These are phyloP conservation scores for Tirmania nivea DNA, from an alignment of 495 filamentous ascomycete species.

Conservation along the genomic window DNA sequence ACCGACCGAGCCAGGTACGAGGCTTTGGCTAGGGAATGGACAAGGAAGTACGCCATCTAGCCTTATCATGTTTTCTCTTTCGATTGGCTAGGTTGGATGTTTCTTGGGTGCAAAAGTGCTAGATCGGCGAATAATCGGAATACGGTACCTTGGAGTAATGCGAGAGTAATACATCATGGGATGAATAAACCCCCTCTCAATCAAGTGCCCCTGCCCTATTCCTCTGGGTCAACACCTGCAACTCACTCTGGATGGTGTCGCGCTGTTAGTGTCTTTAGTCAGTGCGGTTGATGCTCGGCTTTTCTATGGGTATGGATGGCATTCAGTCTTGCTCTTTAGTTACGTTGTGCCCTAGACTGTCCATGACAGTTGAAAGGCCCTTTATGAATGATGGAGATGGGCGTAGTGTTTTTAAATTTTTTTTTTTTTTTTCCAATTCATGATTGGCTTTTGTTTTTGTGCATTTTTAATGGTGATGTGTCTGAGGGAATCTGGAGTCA, in stretches of 20 bases:
- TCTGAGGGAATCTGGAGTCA: neutral
- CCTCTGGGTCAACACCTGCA: neutral
- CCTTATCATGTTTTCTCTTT: neutral
- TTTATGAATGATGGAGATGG: neutral
- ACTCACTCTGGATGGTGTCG: neutral
- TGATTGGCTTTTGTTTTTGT: neutral
- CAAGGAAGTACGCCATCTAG: constrained; percentile 90
- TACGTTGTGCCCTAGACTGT: too few relatives aligned
- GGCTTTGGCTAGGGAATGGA: constrained; percentile 94
- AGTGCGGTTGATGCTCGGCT: neutral
- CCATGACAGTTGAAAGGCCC: too few relatives aligned
- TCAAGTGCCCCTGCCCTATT: neutral
- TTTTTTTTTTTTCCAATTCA: neutral
- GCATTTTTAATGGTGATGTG: neutral
- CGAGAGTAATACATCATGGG: neutral
- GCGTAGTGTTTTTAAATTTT: neutral
- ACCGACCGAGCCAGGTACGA: constrained; percentile 89
- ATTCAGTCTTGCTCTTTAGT: neutral
- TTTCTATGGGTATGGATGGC: neutral
- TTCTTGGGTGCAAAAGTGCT: neutral
- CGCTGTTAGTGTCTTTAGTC: neutral
- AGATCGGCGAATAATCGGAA: neutral
- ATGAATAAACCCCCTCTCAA: neutral
- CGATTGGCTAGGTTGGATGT: neutral
- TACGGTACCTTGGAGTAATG: neutral